Evolutionary conservation across 192 early-diverging fungal species (phyloP).

Genomic region (Podila verticillata): DNA sequence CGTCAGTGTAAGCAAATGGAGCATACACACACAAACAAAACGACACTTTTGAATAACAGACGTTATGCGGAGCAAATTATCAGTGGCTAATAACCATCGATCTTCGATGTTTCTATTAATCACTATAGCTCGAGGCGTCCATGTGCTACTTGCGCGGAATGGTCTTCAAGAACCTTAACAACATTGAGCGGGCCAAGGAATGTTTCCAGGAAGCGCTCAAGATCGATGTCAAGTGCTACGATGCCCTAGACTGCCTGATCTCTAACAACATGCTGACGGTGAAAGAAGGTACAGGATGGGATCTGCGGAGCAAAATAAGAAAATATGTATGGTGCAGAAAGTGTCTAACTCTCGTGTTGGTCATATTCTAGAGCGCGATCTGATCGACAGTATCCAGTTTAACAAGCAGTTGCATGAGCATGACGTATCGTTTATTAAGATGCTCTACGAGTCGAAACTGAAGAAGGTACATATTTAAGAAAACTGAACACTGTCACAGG

Average conservation of each 20-base stretch:
- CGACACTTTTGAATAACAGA: too few species aligned
- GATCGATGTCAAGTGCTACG: constrained; percentile 72
- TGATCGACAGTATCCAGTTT: constrained; percentile 61
- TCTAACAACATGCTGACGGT: constrained; percentile 68
- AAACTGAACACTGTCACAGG: not conserved
- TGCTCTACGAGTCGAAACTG: constrained; percentile 68
- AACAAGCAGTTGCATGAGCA: constrained; percentile 54
- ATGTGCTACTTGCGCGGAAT: constrained; percentile 71
- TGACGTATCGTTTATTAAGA: constrained; percentile 65
- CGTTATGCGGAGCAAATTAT: not conserved
- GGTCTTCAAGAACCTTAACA: constrained; percentile 58
- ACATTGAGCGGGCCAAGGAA: constrained; percentile 63
- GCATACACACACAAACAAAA: not conserved
- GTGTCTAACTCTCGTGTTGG: not conserved
- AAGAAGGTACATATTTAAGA: constrained; percentile 58
- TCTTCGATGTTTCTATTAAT: too few species aligned
- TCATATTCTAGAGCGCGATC: constrained; percentile 61
- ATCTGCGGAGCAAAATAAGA: not conserved
- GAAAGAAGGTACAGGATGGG: constrained; percentile 59
- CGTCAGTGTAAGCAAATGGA: constrained; percentile 51
- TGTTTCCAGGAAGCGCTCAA: constrained; percentile 69
- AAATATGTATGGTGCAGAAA: not conserved
- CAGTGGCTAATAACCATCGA: not conserved
- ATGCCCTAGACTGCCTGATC: constrained; percentile 69
- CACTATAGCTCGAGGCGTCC: constrained; percentile 67